Base-by-base conservation (phyloP, 2,329 filamentous ascomycete species). In the Neonectria faginata region DNA sequence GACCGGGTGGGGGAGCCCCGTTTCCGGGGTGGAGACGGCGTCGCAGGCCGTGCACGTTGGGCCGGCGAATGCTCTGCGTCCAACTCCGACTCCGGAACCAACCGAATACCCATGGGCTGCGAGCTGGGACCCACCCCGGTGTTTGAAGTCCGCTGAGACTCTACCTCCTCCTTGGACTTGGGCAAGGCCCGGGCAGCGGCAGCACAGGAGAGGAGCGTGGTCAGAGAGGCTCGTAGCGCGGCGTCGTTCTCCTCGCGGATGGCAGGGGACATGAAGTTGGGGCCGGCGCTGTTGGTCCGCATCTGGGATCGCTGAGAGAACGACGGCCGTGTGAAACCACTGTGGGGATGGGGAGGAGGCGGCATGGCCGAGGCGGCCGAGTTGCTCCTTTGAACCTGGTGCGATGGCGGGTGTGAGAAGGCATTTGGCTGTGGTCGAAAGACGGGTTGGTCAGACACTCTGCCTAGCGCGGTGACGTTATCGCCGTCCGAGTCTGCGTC, bases 371-470 rank as follows among this genome's bases (percentile, higher is more conserved):
- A 85, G 62, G 79, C 82, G 33, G 84, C 79, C 11, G 86, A 86
- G 69, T 86, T 82, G 62, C 80, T 80, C 50, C 85, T 80, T 48
- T 85, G 81, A 52, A 79, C 79, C 10, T 83, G 68, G 68, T 83
- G 77, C 14, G 83, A 83, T 1, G 92, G 91, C 3, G 93, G 93
- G 74, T 97, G 94, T 0, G 93, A 92, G 77, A 97, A 97, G 41
- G 92, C 93, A 74, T 97, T 97, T 7, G 94, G 94, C 74, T 97
- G 93, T 10, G 95, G 95, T 22, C 90, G 91, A 77, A 97, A 97
- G 45, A 80, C 77, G 5, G 82, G 78, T 41, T 81, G 79, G 66
- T 88, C 85, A 9, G 86, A 83, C 16, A 80, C 81, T 52, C 80
- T 79, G 47, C 93, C 94, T 57, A 97, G 84, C 0, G 94, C 93